Evolutionary conservation across 495 filamentous ascomycete genomes (phyloP), one percentile per base, ranked within the genome.

Genomic region (Hyaloscypha hepaticicola): DNA sequence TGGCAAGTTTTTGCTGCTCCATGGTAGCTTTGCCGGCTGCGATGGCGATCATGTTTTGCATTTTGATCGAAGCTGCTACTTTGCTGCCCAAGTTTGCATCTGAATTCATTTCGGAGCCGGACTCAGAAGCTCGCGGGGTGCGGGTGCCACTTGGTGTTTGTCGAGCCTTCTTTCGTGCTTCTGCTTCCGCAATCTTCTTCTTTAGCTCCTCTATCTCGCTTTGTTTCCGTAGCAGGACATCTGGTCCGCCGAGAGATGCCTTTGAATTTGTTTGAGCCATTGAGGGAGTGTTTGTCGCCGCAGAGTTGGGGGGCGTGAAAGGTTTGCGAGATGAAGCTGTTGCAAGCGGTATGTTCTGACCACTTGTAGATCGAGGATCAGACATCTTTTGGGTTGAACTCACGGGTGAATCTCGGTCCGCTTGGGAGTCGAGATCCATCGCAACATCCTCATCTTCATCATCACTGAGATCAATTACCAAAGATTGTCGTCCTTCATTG

Each of bases 381-480:
- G 70, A 67, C 28, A 61, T 33, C 29, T 64, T 68, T 31, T 56
- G 22, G 7, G 60, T 31, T 19, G 64, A 28, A n/a, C 58, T 55
- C 12, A 51, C 25, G 1, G 70, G 70, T 19, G 70, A 68, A 82
- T 78, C 70, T 80, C 78, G 61, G 79, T 77, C 59, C 80, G 78
- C 65, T 77, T 67, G 53, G 57, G 66, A 69, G 16, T 72, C 70
- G 16, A 70, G 61, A 8, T 72, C 70, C 66, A 59, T 74, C 70
- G 61, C 72, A 65, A 72, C 70, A 69, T 72, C 69, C 38, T 75
- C 72, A 51, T 71, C 64, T 29, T 74, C 73, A 14, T 77, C 70
- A 25, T 83, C 84, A 53, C 84, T 97, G 34, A 96, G 87, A 62
- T 97, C 90, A 70, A 97, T 96, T 28, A 91, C 80, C 19, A 90